Base-by-base conservation (phyloP, 495 filamentous ascomycete genomes). In the Penicillium waksmanii region DNA sequence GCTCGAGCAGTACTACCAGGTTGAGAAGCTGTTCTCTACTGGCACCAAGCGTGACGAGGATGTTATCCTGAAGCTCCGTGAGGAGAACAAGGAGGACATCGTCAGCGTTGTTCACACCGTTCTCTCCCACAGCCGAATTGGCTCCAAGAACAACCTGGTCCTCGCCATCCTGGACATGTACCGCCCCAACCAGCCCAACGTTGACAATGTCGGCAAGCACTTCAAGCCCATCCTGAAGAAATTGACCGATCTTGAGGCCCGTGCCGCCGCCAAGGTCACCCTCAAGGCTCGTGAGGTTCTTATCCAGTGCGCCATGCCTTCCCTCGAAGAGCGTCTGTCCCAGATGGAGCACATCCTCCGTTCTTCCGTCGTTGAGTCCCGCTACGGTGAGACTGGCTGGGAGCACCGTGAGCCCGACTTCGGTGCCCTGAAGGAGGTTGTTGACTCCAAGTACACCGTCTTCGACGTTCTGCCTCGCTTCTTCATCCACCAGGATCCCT, bases 301-400 rank as follows among this genome's bases (percentile, higher is more conserved):
- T 50, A 98, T 98, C 57, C 95, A 98, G 76, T 97, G 92, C 63
- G 93, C 95, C 34, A 83, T 98, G 69, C 95, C 95, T 0, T 98
- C 96, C 5, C 82, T 98, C 21, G 95, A 98, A 72, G 95, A 98
- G 82, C 85, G 95, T 62, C 87, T 90, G 7, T 85, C 88, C 35
- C 95, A 98, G 77, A 97, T 98, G 95, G 96, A 98, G 78, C 94
- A 97, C 75, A 98, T 98, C 65, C 84, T 98, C 34, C 91, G 94
- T 40, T 96, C 95, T 35, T 93, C 96, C 2, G 95, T 98, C n/a
- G 86, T 97, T 7, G 92, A 98, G 74, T 96, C 93, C 40, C 87
- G 90, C 64, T 98, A 98, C 70, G 95, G 95, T 34, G 95, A 98
- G 80, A 96, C 91, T 43, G 93, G 94, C 44, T 97, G 92, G 92